Evolutionary conservation across 495 filamentous ascomycete genomes (phyloP), one percentile per base, ranked within the genome.

Genomic region (Jackrogersella minutella): DNA sequence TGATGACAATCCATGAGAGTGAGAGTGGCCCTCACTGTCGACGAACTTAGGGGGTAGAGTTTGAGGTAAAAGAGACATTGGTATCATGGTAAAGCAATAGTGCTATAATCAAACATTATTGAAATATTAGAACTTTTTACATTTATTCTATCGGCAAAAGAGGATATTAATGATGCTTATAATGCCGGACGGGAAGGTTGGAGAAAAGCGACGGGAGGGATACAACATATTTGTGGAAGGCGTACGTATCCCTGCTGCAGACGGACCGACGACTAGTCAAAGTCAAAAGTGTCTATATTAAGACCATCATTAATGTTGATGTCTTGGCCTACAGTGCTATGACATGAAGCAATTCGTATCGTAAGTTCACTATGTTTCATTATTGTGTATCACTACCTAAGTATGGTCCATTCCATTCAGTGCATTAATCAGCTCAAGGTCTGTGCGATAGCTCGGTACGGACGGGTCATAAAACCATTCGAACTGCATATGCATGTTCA

Each of bases 311-410:
- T n/a, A 56, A 43, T 19, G 2, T 41, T 51, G 46, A 26, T 16
- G 24, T 9, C 33, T 37, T 53, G 19, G 19, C 21, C 9, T 24
- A 22, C 31, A 26, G 8, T 21, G 31, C 28, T 51, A 33, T 51
- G 28, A 51, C 31, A 34, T 33, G 7, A 17, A 5, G 16, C 6
- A 17, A 36, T 21, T 21, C 14, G 26, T 34, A 13, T 33, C 17
- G 9, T 21, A 51, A 19, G 36, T 8, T 22, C 16, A 11, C 4
- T 11, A 21, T 13, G 14, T 41, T n/a, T 39, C 19, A 17, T 17
- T 9, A 13, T 17, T 14, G 2, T 24, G 71, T 75, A 21, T 41
- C 9, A 3, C 26, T 30, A 30, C n/a, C n/a, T n/a, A n/a, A n/a
- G n/a, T n/a, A n/a, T n/a, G n/a, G n/a, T n/a, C n/a, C n/a, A n/a